Percentiles rank a stretch among this genome's conserved stretches.
phyloP scores from a whole-genome alignment of 2,329 filamentous ascomycete genomes.

The Cryoendolithus antarcticus region DNA sequence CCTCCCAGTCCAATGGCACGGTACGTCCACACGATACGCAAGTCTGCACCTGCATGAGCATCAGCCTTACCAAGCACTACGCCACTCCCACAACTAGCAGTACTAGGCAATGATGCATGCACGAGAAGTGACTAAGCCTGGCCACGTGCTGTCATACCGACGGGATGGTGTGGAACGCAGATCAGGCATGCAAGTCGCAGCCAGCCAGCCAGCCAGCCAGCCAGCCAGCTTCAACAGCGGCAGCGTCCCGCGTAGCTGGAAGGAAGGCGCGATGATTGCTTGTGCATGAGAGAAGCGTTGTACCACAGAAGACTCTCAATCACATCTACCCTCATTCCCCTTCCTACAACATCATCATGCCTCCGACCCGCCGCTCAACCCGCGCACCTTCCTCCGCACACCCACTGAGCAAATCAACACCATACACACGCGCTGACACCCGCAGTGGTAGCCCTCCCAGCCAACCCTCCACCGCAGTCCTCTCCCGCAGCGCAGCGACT shows the following conservation, averaged over 20 bases:
- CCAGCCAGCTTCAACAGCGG: neutral
- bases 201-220: neutral
- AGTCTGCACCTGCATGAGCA: no score
- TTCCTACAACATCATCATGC: slow-evolving; percentile 13
- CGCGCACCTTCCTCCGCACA: slow-evolving; percentile 13
- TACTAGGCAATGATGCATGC: no score
- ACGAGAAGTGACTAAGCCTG: no score
- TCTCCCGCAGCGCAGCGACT: slow-evolving; percentile 26
- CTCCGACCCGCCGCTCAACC: slow-evolving; percentile 20
- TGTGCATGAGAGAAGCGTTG: neutral
- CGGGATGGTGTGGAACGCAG: no score
- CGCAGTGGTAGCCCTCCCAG: slow-evolving; percentile 11
- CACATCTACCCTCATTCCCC: neutral
- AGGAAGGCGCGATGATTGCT: slow-evolving; percentile 2
- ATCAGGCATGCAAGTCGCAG: neutral
- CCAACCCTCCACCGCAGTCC: slow-evolving; percentile 14
- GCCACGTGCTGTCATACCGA: no score
- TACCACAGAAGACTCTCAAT: neutral
- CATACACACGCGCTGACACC: slow-evolving; percentile 13
- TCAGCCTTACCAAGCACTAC: no score
- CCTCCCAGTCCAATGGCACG: slow-evolving; percentile 10
- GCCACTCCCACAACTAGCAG: no score
- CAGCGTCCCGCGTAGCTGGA: slow-evolving; percentile 3
- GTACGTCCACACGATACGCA: slow-evolving; percentile 2
- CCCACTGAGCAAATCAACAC: slow-evolving; percentile 10